Conservation (phyloP, 139 green algal genomes). For the Micractinium sp. region DNA sequence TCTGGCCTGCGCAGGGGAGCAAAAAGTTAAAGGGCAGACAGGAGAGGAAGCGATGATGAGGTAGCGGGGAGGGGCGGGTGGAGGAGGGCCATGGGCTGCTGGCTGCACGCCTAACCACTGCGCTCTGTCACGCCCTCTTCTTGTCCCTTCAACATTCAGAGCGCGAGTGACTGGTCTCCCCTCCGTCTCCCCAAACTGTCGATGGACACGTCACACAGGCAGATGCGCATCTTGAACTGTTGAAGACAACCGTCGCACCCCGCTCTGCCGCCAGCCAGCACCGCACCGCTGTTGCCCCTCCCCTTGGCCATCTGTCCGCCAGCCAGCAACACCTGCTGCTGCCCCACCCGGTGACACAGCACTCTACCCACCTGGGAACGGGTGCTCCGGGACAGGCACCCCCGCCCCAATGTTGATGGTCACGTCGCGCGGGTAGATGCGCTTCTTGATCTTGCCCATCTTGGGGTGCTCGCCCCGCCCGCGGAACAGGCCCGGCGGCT, state of each 20-base stretch:
- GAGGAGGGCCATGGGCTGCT: not conserved
- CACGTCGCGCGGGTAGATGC: conserved; percentile 96
- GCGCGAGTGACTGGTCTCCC: too few species aligned
- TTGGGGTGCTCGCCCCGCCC: conserved; percentile 98
- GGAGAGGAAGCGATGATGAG: not conserved
- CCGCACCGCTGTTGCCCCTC: not conserved
- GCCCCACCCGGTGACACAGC: not conserved
- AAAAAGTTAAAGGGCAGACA: not conserved
- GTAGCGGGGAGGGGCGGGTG: not conserved
- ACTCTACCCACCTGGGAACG: conserved; percentile 72
- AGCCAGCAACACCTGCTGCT: not conserved
- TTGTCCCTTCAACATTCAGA: not conserved
- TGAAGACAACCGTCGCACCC: too few species aligned
- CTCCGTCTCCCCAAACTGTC: too few species aligned
- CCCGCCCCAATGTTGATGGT: conserved; percentile 97
- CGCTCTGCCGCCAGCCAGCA: too few species aligned
- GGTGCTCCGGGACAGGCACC: conserved; percentile 84
- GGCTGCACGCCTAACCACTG: too few species aligned
- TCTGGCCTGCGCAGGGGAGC: conserved; percentile 43
- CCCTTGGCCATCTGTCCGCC: not conserved
- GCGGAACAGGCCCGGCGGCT: conserved; percentile 97
- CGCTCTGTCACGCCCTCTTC: not conserved
- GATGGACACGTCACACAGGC: too few species aligned
- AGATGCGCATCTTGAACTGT: too few species aligned
- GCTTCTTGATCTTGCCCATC: conserved; percentile 97